Base-by-base conservation (phyloP, 2,329 filamentous ascomycete species). In the Aureobasidium lini region DNA sequence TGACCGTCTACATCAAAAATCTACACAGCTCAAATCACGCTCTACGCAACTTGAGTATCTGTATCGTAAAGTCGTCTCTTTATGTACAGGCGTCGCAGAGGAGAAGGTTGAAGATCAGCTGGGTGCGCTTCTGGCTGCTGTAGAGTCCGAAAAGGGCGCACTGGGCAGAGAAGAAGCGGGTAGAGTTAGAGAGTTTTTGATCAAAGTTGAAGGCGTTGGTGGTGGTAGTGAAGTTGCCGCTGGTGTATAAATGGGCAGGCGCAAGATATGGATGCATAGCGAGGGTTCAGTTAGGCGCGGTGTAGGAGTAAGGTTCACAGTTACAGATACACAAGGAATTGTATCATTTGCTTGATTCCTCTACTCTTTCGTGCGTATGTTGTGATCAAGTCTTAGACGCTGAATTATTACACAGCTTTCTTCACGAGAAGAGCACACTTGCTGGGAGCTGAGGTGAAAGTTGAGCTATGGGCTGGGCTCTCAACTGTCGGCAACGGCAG, bases 21-120 rank as follows among this genome's bases (percentile, higher is more conserved):
- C 90, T 1, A 81, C 82, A 16, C 82, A 82, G 6, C 80, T 99
- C 8, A 87, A 90, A 70, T 86, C 87, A 32, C 85, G 89, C 61
- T 93, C 90, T 66, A 86, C 85, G 4, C 91, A 96, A 57, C 80
- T 95, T 3, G 93, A 96, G 68, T 80, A 87, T 64, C 90, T 94
- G 73, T 96, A 96, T 71, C 83, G 91, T 29, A 88, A 87, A 64
- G 89, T 97, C 32, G 90, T 99, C 28, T 85, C 88, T 57, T 77
- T 96, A 11, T 96, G 93, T 70, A 95, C 91, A 0, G 86, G 85
- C 8, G 88, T 92, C 36, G 81, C 84, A 0, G 90, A 95, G 62
- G 80, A 81, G 8, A 83, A 90, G 60, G 88, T 97, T 13, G 94
- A 97, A 66, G 83, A 84, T 60, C 83, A 91, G 54, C 79, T 96